A percentile compares a stretch with the other conserved stretches of the same genome.
These are phyloP conservation scores for Persicaria maculosa DNA, from an alignment of 148 eudicot genomes.

Conservation along the genomic window DNA sequence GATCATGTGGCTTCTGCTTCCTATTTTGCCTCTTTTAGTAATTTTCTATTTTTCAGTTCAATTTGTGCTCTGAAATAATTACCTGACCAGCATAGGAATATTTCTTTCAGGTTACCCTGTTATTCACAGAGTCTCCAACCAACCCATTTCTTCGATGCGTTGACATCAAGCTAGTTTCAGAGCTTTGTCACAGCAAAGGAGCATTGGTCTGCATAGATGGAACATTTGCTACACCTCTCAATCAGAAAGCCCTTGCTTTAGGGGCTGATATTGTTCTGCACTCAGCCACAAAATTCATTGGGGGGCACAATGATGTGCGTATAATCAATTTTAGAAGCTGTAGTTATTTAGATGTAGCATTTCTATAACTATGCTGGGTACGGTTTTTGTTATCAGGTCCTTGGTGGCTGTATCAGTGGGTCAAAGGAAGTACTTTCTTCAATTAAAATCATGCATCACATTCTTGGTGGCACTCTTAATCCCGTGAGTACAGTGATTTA, in stretches of 20 bases:
- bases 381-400: conserved; percentile 41
- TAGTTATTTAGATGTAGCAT: neutral
- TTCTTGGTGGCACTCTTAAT: conserved; percentile 81
- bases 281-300: neutral
- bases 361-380: neutral
- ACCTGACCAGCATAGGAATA: neutral
- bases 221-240: conserved; percentile 84
- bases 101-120: conserved; percentile 36
- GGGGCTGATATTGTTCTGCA: conserved; percentile 19
- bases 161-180: conserved; percentile 77
- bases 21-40: neutral
- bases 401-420: conserved; percentile 85
- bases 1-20: neutral
- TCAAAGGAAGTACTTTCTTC: conserved; percentile 43
- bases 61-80: neutral
- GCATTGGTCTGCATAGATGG: conserved; percentile 81
- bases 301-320: conserved; percentile 9
- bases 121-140: conserved; percentile 93
- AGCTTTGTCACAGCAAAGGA: conserved; percentile 80
- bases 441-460: conserved; percentile 64
- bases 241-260: conserved; percentile 82
- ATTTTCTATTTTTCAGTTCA: neutral
- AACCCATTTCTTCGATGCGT: conserved; percentile 90
- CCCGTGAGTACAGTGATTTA: conserved; percentile 42
- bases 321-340: neutral